These are phyloP conservation scores for Lichtheimia ramosa DNA, from an alignment of 371 early-diverging fungal genomes.

Conservation along the genomic window DNA sequence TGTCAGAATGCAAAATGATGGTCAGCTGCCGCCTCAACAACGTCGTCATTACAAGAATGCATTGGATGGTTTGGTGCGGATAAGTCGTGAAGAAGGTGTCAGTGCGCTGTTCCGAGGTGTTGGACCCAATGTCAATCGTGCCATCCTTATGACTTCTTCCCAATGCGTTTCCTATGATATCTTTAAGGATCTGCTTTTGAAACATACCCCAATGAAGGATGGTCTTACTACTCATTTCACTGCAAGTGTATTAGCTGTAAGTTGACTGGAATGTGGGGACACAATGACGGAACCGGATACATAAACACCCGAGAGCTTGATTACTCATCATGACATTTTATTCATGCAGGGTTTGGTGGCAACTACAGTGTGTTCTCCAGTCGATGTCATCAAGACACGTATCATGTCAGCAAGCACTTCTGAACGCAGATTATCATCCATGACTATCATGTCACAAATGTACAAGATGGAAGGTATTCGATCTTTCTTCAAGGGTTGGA, in stretches of 20 bases:
- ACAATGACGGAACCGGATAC: too few species aligned
- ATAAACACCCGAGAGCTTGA: too few species aligned
- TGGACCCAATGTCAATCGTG: conserved; percentile 63
- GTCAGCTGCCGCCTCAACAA: conserved; percentile 54
- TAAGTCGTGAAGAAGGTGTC: conserved; percentile 57
- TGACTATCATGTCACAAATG: conserved; percentile 57
- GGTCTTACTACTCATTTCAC: conserved; percentile 67
- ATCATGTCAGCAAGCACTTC: conserved; percentile 57
- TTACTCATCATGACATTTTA: conserved; percentile 1
- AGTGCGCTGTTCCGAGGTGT: conserved; percentile 58
- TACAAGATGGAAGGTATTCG: conserved; percentile 56
- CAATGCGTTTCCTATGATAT: conserved; percentile 64
- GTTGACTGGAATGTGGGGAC: conserved; percentile 12
- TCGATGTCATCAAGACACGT: conserved; percentile 76
- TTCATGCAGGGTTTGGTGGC: conserved; percentile 57
- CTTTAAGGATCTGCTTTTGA: conserved; percentile 55
- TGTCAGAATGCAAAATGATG: conserved; percentile 73
- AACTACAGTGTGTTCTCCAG: conserved; percentile 66
- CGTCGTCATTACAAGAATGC: conserved; percentile 67
- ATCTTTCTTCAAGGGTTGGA: conserved; percentile 78
- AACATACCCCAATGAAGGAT: conserved; percentile 45
- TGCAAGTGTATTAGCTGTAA: conserved; percentile 75
- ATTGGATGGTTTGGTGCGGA: conserved; percentile 62
- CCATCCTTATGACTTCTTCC: conserved; percentile 64
- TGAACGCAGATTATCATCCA: conserved; percentile 16